Percentiles rank a stretch among this genome's conserved stretches.
Evolutionary conservation across 2,329 filamentous ascomycete species (phyloP).

Genomic region (Zymoseptoria pseudotritici): DNA sequence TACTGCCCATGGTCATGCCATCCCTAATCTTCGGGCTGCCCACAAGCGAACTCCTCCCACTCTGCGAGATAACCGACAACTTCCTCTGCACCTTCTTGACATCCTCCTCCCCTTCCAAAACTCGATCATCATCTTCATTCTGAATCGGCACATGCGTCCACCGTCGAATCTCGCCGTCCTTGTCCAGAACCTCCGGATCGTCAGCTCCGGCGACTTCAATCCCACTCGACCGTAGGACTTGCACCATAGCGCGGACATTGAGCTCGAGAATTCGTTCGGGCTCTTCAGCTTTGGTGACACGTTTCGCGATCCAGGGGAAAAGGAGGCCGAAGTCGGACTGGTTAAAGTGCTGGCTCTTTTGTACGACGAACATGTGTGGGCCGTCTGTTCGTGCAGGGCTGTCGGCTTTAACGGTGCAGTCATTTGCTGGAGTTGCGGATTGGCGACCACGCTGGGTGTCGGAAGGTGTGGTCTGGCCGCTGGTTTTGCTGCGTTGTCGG

Average conservation of each 20-base stretch:
- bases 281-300: slow-evolving; percentile 52
- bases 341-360: slow-evolving; percentile 67
- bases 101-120: slow-evolving; percentile 2
- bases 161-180: slow-evolving; percentile 15
- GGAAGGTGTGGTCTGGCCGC: slow-evolving; percentile 17
- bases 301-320: slow-evolving; percentile 59
- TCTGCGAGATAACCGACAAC: slow-evolving; percentile 16
- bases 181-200: slow-evolving; percentile 34
- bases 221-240: slow-evolving; percentile 51
- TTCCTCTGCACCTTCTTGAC: slow-evolving; percentile 16
- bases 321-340: slow-evolving; percentile 79
- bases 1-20: slow-evolving; percentile 25
- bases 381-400: slow-evolving; percentile 13
- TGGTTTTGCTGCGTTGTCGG: slow-evolving; percentile 19
- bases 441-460: background rate
- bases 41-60: background rate
- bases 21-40: slow-evolving; percentile 17
- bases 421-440: background rate
- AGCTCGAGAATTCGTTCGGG: slow-evolving; percentile 74
- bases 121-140: slow-evolving; percentile 7
- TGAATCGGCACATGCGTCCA: slow-evolving; percentile 23
- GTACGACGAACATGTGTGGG: slow-evolving; percentile 68
- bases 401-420: background rate
- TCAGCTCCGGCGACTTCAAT: slow-evolving; percentile 35
- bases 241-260: slow-evolving; percentile 72